Evolutionary conservation across 768 basidiomycete genomes (phyloP), one percentile per base, ranked within the genome.

Genomic region (Auricularia heimuer): DNA sequence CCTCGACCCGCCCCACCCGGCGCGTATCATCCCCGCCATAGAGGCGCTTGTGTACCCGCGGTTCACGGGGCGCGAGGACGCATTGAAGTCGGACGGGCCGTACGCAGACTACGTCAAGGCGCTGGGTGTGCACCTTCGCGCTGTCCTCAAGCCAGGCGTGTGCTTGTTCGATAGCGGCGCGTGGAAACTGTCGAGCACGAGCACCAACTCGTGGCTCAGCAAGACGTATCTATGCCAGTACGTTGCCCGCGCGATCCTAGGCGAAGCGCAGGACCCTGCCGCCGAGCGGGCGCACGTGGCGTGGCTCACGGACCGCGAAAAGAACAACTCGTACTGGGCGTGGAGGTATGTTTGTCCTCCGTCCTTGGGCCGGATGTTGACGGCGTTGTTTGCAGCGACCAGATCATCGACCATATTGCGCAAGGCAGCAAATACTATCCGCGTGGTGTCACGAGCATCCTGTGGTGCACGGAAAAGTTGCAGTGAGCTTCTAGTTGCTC

Each of bases 321-420:
- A 60, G 56, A 60, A 60, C 56, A 60, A 60, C 56, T 60, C 56
- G 34, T 60, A 60, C 56, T 60, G 56, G 56, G 56, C 56, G 56
- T 60, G 56, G 56, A 60, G 47, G 47, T 51, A 18, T 21, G 47
- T 51, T 16, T 51, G 47, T 51, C 18, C 8, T 18, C 18, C 47
- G 21, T 18, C 10, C 18, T 18, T 11, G 47, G 21, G 7, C 47
- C 18, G 14, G 47, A 16, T 6, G 47, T 18, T 51, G 47, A 51
- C 47, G 47, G 21, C 18, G 14, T 51, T 51, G 14, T 51, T 51
- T 51, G 47, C 47, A 51, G 56, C 29, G 56, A 60, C 34, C 56
- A 60, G 29, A 60, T 60, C 24, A 60, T 60, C 56, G 56, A 60
- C 34, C 56, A 60, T 33, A 35, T 60, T 29, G 56, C 56, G 4